Conservation (phyloP, 2,329 filamentous ascomycete species). For the Nemania diffusa region DNA sequence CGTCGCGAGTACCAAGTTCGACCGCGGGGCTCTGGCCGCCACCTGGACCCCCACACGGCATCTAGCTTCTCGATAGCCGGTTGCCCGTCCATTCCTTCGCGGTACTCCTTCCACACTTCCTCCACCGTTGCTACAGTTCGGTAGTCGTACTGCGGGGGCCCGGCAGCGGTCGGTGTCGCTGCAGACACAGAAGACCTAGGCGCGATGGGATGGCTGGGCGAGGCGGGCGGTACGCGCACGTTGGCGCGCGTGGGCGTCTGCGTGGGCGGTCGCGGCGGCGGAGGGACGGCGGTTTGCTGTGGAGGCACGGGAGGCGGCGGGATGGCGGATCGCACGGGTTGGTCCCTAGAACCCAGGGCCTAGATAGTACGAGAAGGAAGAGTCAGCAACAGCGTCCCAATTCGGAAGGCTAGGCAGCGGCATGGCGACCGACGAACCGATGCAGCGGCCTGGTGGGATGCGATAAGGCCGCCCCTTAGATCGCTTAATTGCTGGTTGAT, state of each 20-base stretch:
- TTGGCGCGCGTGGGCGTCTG: conserved; percentile 46
- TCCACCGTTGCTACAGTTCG: conserved; percentile 51
- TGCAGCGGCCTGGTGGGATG: conserved; percentile 48
- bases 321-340: conserved; percentile 40
- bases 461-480: conserved; percentile 48
- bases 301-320: conserved; percentile 43
- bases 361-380: conserved; percentile 29
- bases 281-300: conserved; percentile 41
- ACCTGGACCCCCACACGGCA: conserved; percentile 50
- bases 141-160: conserved; percentile 51
- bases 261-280: conserved; percentile 42
- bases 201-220: conserved; percentile 44
- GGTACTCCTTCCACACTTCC: conserved; percentile 53
- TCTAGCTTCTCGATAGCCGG: conserved; percentile 52
- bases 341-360: conserved; percentile 42
- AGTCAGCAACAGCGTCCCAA: conserved; percentile 31
- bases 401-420: neutral
- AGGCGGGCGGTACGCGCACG: conserved; percentile 44
- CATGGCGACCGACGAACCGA: conserved; percentile 43
- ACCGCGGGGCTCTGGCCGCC: conserved; percentile 52
- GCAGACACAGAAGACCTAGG: conserved; percentile 44
- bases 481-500: conserved; percentile 51
- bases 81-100: conserved; percentile 51
- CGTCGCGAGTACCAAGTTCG: conserved; percentile 53
- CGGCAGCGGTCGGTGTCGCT: conserved; percentile 42